Evolutionary conservation across 148 eudicot species (phyloP), one percentile per base, ranked within the genome.

Genomic region (Drosera capensis): DNA sequence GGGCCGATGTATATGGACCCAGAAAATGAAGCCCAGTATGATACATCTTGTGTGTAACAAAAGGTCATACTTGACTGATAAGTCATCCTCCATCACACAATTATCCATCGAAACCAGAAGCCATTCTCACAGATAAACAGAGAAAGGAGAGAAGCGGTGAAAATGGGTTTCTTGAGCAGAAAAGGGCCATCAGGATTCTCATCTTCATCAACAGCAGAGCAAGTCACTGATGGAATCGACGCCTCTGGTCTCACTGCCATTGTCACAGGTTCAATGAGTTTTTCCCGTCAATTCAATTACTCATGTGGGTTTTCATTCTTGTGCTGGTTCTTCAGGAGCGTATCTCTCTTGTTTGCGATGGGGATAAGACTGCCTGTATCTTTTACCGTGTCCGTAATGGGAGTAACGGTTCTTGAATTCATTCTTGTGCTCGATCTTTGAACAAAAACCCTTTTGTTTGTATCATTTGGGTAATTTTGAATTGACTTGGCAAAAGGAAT

Each of bases 161-260:
- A n/a, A n/a, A 74, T 82, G 73, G 77, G 96, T 94, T 51, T 79
- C 22, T 72, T 77, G 49, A 74, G 70, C 34, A 43, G 71, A 20
- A 80, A 71, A 41, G 94, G 94, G 8, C 41, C 72, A 52, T 88
- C 96, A 45, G 96, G 96, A 44, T 88, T 80, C 54, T 80, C 94
- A 53, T 72, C 72, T 38, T 31, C 57, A 48, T 79, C 90, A 9
- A 88, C 92, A 1, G 94, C 92, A 14, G 75, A 62, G 49, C 67
- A 83, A 54, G 96, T 88, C 55, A 75, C 92, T 1, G 39, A 53
- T 23, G 86, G 86, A 23, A 66, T 83, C 43, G 80, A 83, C 61
- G 96, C 65, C 20, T 60, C 63, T 66, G 81, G 72, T 54, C 77
- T 88, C 58, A 77, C 96, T 35, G 94, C 94, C 39, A 43, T 88